These are phyloP conservation scores for Byssothecium circinans DNA, from an alignment of 2,329 filamentous ascomycete species.

Conservation along the genomic window DNA sequence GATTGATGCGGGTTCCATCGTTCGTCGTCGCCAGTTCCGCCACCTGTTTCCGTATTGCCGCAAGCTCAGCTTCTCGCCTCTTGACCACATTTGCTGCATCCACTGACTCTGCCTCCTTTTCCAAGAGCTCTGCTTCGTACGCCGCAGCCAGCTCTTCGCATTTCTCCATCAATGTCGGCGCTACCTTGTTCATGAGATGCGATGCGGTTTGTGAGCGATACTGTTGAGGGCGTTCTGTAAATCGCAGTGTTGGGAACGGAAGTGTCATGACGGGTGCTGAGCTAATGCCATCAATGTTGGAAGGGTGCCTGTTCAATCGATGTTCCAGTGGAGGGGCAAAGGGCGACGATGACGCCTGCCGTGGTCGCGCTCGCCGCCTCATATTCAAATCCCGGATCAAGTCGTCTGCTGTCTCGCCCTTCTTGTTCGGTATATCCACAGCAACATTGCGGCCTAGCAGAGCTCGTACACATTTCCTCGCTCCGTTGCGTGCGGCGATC, in stretches of 20 bases:
- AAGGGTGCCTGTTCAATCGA: conserved; percentile 32
- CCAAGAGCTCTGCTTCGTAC: conserved; percentile 74
- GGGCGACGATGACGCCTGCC: conserved; percentile 73
- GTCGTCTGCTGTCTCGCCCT: conserved; percentile 81
- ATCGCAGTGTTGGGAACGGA: conserved; percentile 26
- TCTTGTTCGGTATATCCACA: conserved; percentile 78
- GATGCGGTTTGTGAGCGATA: conserved; percentile 52
- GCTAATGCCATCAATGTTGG: conserved; percentile 20
- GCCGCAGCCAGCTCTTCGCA: conserved; percentile 47
- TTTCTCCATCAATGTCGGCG: conserved; percentile 56
- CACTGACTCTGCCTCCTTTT: conserved; percentile 62
- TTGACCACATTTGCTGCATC: conserved; percentile 52
- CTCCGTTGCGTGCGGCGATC: conserved; percentile 82
- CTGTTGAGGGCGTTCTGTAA: conserved; percentile 24
- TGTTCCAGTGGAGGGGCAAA: conserved; percentile 46
- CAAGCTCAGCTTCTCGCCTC: conserved; percentile 69
- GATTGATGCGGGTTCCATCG: conserved; percentile 30
- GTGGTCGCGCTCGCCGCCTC: conserved; percentile 62
- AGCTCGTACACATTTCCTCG: conserved; percentile 71
- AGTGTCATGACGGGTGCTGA: conserved; percentile 27
- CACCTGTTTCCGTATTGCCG: conserved; percentile 61
- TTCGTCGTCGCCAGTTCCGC: conserved; percentile 51
- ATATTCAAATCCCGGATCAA: conserved; percentile 75
- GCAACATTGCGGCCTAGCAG: conserved; percentile 76
- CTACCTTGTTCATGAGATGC: conserved; percentile 65